These are phyloP conservation scores for Ophiostoma sp. DNA, from an alignment of 2,329 filamentous ascomycete genomes.

Conservation along the genomic window DNA sequence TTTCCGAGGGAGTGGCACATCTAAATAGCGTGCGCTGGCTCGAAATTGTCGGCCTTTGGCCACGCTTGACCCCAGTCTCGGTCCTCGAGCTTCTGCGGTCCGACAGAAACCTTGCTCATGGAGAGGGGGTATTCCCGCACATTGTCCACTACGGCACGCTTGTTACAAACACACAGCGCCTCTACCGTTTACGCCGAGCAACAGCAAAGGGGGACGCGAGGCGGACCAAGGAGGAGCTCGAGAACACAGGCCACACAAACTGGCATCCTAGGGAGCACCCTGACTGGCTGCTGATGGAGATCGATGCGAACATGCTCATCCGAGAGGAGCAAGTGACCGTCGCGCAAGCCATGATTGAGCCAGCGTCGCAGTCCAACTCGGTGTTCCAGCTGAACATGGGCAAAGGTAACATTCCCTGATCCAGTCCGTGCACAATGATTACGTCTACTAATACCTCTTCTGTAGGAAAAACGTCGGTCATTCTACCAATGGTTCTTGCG, in stretches of 20 bases:
- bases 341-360: conserved; percentile 53
- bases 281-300: conserved; percentile 62
- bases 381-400: conserved; percentile 65
- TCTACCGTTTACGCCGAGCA: conserved; percentile 39
- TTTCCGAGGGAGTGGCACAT: neutral
- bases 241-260: conserved; percentile 48
- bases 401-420: conserved; percentile 34
- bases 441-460: neutral
- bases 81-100: conserved; percentile 46
- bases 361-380: conserved; percentile 48
- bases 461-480: conserved; percentile 52
- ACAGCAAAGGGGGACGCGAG: conserved; percentile 28
- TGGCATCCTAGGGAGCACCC: conserved; percentile 51
- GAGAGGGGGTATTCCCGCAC: conserved; percentile 34
- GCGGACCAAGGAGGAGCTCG: conserved; percentile 39
- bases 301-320: conserved; percentile 59
- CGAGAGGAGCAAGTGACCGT: conserved; percentile 58
- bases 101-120: conserved; percentile 30
- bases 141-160: conserved; percentile 42
- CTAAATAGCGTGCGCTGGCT: conserved; percentile 36
- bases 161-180: conserved; percentile 42
- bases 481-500: conserved; percentile 48
- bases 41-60: conserved; percentile 40
- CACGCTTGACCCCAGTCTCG: conserved; percentile 38
- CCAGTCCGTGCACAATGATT: too few relatives aligned